Percentiles rank a stretch among this genome's conserved stretches.
Evolutionary conservation across 2,329 filamentous ascomycete species (phyloP).

Genomic region (Nothopassalora personata): DNA sequence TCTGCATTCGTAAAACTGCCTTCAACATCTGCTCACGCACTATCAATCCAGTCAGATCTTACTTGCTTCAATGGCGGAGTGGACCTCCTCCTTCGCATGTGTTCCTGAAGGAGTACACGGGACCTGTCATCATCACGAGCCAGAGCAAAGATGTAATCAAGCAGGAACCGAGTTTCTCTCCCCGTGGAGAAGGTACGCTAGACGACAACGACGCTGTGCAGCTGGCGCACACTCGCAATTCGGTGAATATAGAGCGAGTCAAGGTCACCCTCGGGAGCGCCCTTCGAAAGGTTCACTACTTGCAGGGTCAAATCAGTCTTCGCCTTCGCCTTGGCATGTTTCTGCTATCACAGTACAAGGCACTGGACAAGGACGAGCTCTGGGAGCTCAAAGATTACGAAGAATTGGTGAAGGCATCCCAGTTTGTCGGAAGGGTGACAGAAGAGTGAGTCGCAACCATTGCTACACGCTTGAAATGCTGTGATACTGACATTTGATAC

Average conservation of each 20-base stretch:
- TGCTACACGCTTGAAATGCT: neutral
- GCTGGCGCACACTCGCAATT: neutral
- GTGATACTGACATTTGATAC: slow-evolving; percentile 4
- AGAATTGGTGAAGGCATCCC: slow-evolving; percentile 27
- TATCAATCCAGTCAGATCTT: slow-evolving; percentile 21
- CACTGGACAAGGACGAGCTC: slow-evolving; percentile 12
- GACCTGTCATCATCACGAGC: slow-evolving; percentile 1
- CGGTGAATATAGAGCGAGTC: slow-evolving; percentile 9
- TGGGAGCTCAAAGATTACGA: slow-evolving; percentile 31
- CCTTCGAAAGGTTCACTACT: slow-evolving; percentile 31
- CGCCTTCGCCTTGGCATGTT: slow-evolving; percentile 35
- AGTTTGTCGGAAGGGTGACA: slow-evolving; percentile 28
- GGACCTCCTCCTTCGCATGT: slow-evolving; percentile 12
- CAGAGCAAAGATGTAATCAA: neutral
- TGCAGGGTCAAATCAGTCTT: slow-evolving; percentile 31
- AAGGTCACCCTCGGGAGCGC: slow-evolving; percentile 20
- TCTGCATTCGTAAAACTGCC: slow-evolving; percentile 34
- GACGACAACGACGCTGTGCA: neutral
- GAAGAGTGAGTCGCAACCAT: slow-evolving; percentile 29
- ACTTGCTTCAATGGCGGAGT: slow-evolving; percentile 26
- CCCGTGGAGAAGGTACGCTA: slow-evolving; percentile 9
- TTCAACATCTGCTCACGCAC: slow-evolving; percentile 34
- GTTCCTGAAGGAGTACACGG: slow-evolving; percentile 14
- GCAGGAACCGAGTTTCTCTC: slow-evolving; percentile 6
- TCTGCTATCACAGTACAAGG: slow-evolving; percentile 23